These are phyloP conservation scores for Stephania japonica DNA, from an alignment of 164 flowering plant genomes.

Conservation along the genomic window DNA sequence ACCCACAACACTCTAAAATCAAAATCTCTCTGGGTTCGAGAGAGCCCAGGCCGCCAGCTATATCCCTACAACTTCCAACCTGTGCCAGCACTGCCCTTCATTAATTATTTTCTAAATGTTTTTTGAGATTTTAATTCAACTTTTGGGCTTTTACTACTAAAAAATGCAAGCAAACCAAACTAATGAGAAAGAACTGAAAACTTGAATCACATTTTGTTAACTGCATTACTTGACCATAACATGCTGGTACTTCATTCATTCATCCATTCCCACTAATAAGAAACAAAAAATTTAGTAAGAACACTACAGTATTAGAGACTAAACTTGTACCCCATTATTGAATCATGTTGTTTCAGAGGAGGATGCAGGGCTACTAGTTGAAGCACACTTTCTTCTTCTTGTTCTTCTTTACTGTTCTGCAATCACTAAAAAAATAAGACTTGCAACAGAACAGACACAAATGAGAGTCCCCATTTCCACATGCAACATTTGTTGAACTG, in stretches of 20 bases:
- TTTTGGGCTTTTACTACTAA: too few species aligned
- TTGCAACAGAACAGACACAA: not conserved
- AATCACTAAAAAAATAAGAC: not conserved
- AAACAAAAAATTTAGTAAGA: not conserved
- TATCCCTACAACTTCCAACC: not conserved
- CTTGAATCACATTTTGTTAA: not conserved
- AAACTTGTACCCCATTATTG: not conserved
- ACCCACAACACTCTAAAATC: not conserved
- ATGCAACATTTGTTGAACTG: not conserved
- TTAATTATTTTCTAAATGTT: not conserved
- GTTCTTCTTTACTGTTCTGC: not conserved
- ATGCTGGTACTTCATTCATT: too few species aligned
- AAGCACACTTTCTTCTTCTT: not conserved
- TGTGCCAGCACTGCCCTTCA: not conserved
- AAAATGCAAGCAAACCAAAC: not conserved
- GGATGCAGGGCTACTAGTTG: too few species aligned
- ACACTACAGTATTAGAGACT: not conserved
- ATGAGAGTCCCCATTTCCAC: not conserved
- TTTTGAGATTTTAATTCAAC: not conserved
- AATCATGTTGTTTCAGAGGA: too few species aligned
- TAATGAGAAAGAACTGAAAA: too few species aligned
- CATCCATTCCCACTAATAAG: not conserved
- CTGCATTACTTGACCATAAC: too few species aligned
- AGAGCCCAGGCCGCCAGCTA: not conserved
- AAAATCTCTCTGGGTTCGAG: not conserved